Conservation (phyloP, 495 filamentous ascomycete species). For the Thozetella sp. region DNA sequence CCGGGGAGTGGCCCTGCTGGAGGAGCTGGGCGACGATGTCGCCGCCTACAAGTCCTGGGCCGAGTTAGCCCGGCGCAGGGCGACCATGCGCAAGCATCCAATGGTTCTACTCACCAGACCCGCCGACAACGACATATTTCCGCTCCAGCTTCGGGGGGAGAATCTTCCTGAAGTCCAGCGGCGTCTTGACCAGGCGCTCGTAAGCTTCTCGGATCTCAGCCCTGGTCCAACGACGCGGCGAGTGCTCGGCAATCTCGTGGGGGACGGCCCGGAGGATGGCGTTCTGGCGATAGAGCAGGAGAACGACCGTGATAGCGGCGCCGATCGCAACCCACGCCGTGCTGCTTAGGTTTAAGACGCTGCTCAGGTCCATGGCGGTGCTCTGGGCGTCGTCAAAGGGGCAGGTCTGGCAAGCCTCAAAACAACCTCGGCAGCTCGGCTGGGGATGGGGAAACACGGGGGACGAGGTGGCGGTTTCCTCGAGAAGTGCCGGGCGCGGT, state of each 20-base stretch:
- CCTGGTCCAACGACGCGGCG: slow-evolving; percentile 54
- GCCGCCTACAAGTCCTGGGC: slow-evolving; percentile 54
- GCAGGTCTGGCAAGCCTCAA: too few relatives aligned
- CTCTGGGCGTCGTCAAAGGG: too few relatives aligned
- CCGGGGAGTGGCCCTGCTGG: slow-evolving; percentile 51
- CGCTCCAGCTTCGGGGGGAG: slow-evolving; percentile 55
- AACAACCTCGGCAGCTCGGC: too few relatives aligned
- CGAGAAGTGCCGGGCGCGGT: too few relatives aligned
- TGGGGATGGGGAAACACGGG: too few relatives aligned
- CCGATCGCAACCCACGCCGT: not conserved
- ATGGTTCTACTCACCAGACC: slow-evolving; percentile 41
- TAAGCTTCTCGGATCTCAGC: slow-evolving; percentile 50
- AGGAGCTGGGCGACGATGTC: slow-evolving; percentile 58
- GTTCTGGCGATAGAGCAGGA: slow-evolving; percentile 56
- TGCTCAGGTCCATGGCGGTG: not conserved
- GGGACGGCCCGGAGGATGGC: slow-evolving; percentile 48
- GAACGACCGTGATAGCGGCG: slow-evolving; percentile 23
- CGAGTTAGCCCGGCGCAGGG: not conserved
- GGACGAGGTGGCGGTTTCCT: too few relatives aligned
- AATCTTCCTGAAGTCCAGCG: slow-evolving; percentile 46
- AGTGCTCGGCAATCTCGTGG: slow-evolving; percentile 36
- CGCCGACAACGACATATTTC: slow-evolving; percentile 60
- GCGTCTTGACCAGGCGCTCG: slow-evolving; percentile 40
- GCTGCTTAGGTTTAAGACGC: not conserved
- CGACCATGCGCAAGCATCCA: not conserved